Conservation (phyloP, 2,329 filamentous ascomycete species). For the Xylariomycetidae sp. region DNA sequence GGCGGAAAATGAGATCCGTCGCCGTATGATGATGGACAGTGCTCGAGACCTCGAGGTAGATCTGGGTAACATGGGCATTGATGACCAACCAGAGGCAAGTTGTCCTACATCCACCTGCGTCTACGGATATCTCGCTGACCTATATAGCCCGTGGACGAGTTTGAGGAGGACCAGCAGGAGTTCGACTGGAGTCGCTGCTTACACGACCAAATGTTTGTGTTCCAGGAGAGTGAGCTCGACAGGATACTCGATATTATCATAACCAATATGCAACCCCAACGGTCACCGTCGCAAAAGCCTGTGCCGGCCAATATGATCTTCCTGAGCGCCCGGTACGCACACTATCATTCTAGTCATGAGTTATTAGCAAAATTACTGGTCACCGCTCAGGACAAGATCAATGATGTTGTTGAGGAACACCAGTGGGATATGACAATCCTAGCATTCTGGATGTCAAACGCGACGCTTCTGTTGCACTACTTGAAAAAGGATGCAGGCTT, state of each 20-base stretch:
- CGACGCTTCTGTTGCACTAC: constrained; percentile 91
- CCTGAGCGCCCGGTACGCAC: constrained; percentile 88
- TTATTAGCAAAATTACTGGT: constrained; percentile 76
- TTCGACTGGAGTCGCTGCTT: constrained; percentile 94
- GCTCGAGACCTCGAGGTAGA: constrained; percentile 96
- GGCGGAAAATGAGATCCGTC: constrained; percentile 91
- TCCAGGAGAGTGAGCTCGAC: constrained; percentile 89
- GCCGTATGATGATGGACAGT: constrained; percentile 99
- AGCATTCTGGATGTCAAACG: constrained; percentile 98
- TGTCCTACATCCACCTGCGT: constrained; percentile 8
- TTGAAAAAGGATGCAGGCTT: constrained; percentile 89
- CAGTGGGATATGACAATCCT: constrained; percentile 99
- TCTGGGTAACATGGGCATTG: constrained; percentile 88
- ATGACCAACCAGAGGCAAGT: constrained; percentile 86
- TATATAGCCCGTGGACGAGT: constrained; percentile 63
- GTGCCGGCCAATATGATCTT: constrained; percentile 97
- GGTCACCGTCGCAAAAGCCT: constrained; percentile 94
- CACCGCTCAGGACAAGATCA: constrained; percentile 92
- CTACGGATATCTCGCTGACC: constrained; percentile 20
- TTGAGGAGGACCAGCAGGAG: constrained; percentile 84
- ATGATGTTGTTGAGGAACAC: constrained; percentile 88
- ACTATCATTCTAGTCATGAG: constrained; percentile 89
- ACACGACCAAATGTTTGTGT: constrained; percentile 99
- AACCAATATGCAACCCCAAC: constrained; percentile 94
- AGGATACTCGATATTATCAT: constrained; percentile 93